These are phyloP conservation scores for Karstenula rhodostoma DNA, from an alignment of 2,329 filamentous ascomycete species.

Conservation along the genomic window DNA sequence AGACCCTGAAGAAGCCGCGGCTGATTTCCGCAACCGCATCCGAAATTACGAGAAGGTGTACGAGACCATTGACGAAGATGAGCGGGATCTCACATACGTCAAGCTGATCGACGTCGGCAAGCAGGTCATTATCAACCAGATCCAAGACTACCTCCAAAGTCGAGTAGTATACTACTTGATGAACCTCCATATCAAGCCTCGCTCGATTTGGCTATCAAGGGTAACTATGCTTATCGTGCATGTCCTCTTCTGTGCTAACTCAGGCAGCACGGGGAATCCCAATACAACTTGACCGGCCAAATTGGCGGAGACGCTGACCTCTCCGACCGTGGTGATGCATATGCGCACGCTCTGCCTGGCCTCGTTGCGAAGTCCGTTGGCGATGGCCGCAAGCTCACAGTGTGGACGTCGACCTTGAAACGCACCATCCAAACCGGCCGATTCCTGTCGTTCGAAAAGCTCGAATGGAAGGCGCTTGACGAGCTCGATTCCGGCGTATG, in stretches of 20 bases:
- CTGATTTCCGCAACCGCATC: constrained; percentile 93
- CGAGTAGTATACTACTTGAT: constrained; percentile 98
- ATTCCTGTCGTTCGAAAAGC: constrained; percentile 89
- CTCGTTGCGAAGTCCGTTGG: constrained; percentile 87
- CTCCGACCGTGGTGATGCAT: constrained; percentile 85
- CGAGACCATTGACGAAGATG: constrained; percentile 88
- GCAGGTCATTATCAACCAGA: constrained; percentile 97
- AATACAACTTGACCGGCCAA: constrained; percentile 87
- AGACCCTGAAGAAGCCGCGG: constrained; percentile 88
- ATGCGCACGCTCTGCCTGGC: constrained; percentile 83
- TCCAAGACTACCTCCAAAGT: constrained; percentile 95
- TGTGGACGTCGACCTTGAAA: constrained; percentile 78
- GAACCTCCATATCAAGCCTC: constrained; percentile 96
- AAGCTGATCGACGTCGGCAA: constrained; percentile 97
- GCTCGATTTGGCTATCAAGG: constrained; percentile 94
- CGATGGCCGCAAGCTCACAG: constrained; percentile 72
- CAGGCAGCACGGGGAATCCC: constrained; percentile 85
- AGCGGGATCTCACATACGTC: constrained; percentile 89
- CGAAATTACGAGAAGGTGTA: constrained; percentile 98
- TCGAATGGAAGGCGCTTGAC: constrained; percentile 98
- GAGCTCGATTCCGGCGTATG: constrained; percentile 97
- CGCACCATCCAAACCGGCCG: constrained; percentile 92
- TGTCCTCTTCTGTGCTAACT: constrained; percentile 22
- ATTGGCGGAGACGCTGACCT: constrained; percentile 93
- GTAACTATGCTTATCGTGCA: constrained; percentile 60